Evolutionary conservation across 108 stramenopile genomes (phyloP).

Genomic region (Epithemia pelagica): DNA sequence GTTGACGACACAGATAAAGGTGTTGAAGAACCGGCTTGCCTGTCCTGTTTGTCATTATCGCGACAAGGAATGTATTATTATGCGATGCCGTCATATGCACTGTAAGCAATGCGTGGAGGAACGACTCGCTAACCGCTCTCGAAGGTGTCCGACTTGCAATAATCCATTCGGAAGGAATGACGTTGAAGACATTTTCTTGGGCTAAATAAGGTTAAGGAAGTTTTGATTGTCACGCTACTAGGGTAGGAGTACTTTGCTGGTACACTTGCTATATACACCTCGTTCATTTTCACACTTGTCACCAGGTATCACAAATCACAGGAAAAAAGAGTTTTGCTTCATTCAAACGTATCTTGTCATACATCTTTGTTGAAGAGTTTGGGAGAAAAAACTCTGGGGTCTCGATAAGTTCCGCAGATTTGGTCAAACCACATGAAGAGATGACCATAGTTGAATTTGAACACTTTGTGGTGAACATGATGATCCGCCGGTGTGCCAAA

Average conservation of each 20-base stretch:
- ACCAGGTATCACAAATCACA: too few species aligned
- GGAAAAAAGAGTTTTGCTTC: too few species aligned
- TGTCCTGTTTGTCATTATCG: conserved; percentile 88
- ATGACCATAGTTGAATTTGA: conserved; percentile 94
- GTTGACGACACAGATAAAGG: conserved; percentile 56
- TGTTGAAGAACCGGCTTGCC: conserved; percentile 57
- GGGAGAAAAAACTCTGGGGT: conserved; percentile 55
- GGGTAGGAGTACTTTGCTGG: too few species aligned
- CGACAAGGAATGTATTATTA: conserved; percentile 83
- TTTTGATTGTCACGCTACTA: background rate
- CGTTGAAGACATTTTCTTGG: conserved; percentile 76
- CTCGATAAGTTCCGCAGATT: conserved; percentile 70
- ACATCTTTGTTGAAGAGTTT: too few species aligned
- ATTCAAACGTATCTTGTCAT: too few species aligned
- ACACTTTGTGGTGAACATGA: conserved; percentile 94
- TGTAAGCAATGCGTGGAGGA: conserved; percentile 88
- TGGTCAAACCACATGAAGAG: conserved; percentile 93
- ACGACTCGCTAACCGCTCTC: conserved; percentile 78
- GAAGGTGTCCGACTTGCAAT: conserved; percentile 86
- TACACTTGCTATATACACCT: too few species aligned
- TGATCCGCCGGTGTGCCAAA: conserved; percentile 90
- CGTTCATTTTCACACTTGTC: too few species aligned
- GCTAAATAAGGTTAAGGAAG: background rate
- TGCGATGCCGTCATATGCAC: conserved; percentile 93
- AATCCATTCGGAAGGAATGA: conserved; percentile 79